These are phyloP conservation scores for Digitaria exilis DNA, from an alignment of 202 grass and related monocot genomes.

Conservation along the genomic window DNA sequence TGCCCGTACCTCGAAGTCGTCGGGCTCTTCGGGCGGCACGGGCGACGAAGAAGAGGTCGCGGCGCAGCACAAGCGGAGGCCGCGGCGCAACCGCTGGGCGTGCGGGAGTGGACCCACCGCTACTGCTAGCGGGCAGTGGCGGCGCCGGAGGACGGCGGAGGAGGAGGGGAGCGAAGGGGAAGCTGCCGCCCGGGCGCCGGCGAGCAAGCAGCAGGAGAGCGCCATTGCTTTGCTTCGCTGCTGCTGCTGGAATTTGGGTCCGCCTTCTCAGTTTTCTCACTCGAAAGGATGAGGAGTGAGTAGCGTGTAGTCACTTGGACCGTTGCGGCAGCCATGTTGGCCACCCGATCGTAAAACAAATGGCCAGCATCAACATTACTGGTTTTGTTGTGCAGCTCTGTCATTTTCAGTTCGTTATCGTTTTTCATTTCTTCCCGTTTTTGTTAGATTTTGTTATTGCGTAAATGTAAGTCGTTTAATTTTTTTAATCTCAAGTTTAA, in stretches of 20 bases:
- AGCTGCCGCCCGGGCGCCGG: slow-evolving; percentile 31
- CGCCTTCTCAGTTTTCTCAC: neutral
- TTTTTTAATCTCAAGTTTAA: too few relatives aligned
- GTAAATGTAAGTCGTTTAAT: too few relatives aligned
- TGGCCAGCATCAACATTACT: too few relatives aligned
- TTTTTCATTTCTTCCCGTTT: too few relatives aligned
- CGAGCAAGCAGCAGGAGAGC: slow-evolving; percentile 47
- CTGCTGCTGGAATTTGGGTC: neutral
- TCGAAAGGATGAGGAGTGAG: neutral
- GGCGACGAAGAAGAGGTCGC: slow-evolving; percentile 39
- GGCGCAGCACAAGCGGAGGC: slow-evolving; percentile 35
- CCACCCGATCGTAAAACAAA: too few relatives aligned
- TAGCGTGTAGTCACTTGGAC: neutral
- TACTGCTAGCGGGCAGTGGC: neutral
- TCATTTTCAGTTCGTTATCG: too few relatives aligned
- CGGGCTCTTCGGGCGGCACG: slow-evolving; percentile 40
- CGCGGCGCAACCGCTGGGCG: slow-evolving; percentile 32
- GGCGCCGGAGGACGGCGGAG: neutral
- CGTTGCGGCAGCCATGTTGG: too few relatives aligned
- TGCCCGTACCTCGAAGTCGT: slow-evolving; percentile 47
- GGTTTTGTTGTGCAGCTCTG: too few relatives aligned
- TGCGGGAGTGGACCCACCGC: neutral
- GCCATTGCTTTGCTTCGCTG: slow-evolving; percentile 37
- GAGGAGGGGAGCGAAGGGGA: slow-evolving; percentile 22
- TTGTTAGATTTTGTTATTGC: too few relatives aligned